Evolutionary conservation across 345 rosid species (phyloP), one percentile per base, ranked within the genome.

Genomic region (Eucalyptus curtisii): DNA sequence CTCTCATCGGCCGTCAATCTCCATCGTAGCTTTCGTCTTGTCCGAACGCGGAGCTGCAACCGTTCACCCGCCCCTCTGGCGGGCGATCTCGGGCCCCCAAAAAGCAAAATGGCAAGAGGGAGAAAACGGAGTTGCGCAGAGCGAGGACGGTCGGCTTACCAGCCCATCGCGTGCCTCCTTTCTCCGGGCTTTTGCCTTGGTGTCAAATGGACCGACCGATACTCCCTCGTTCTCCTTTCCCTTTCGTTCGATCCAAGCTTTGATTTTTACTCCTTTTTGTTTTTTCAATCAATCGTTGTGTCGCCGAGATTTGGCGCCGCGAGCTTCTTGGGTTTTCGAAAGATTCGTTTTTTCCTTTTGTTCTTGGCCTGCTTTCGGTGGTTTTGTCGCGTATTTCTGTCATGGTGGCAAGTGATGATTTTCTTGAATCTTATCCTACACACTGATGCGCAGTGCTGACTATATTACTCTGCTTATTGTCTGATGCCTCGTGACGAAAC

Each of bases 191-290:
- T 37, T 92, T 90, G 95, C 94, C 44, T 85, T 94, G 93, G 93
- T 10, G 94, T 94, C 95, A 93, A 95, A 95, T 94, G 93, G 92
- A 92, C 93, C 90, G 81, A 71, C 93, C 95, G 44, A 95, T 33
- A 94, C 87, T 87, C 37, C 31, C 31, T 40, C 76, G 7, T 66
- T 27, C 5, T 7, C 30, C 27, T 76, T 2, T 20, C 47, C 2
- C 14, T 1, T 76, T 6, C 47, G 82, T 6, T 76, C 13, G 82
- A 11, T 40, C 82, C 47, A 40, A 76, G 3, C 47, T 40, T 31
- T 45, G 15, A 7, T 22, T 19, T 31, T 13, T 19, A 1, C 2
- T 16, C n/a, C 20, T 25, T 20, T 30, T 33, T 48, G 4, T 59
- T 50, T 44, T 24, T 57, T 57, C 47, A 52, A 52, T 10, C 44